Evolutionary conservation across 2,329 filamentous ascomycete genomes (phyloP).

Genomic region (Aquanectria penicillioides): DNA sequence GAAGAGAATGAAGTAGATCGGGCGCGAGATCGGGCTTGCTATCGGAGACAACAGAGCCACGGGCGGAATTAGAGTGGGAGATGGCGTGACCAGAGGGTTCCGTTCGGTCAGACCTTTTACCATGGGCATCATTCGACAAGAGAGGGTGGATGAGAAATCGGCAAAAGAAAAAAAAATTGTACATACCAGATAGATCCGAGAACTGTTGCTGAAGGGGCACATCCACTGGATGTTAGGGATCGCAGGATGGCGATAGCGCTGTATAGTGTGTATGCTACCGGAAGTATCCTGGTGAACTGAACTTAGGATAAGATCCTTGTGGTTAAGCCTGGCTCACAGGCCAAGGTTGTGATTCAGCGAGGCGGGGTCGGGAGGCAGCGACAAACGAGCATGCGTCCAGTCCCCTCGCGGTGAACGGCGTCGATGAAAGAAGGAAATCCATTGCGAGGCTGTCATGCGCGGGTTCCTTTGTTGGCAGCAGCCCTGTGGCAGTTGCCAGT

Average conservation of each 20-base stretch:
- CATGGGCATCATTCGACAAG: slow-evolving; percentile 64
- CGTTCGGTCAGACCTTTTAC: slow-evolving; percentile 73
- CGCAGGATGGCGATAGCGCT: too few species aligned
- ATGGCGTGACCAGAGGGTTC: slow-evolving; percentile 58
- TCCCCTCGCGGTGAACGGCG: slow-evolving; percentile 2
- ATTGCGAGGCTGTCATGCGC: slow-evolving; percentile 31
- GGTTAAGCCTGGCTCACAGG: too few species aligned
- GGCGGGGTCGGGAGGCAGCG: slow-evolving; percentile 9
- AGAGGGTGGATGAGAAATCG: slow-evolving; percentile 1
- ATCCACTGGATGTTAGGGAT: too few species aligned
- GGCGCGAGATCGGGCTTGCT: slow-evolving; percentile 25
- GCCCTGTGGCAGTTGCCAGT: slow-evolving; percentile 20
- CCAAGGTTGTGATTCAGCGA: slow-evolving; percentile 1
- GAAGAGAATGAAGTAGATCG: slow-evolving; percentile 18
- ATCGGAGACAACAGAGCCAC: slow-evolving; percentile 23
- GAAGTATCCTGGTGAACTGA: too few species aligned
- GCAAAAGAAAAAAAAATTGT: background rate
- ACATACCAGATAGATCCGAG: background rate
- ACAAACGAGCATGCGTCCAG: slow-evolving; percentile 2
- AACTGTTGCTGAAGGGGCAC: too few species aligned
- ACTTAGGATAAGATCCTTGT: too few species aligned
- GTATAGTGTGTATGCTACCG: too few species aligned
- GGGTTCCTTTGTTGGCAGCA: slow-evolving; percentile 13
- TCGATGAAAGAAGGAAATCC: slow-evolving; percentile 22
- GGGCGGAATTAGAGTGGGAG: slow-evolving; percentile 27